These are phyloP conservation scores for Symbiotaphrina buchneri DNA, from an alignment of 495 filamentous ascomycete species.

Conservation along the genomic window DNA sequence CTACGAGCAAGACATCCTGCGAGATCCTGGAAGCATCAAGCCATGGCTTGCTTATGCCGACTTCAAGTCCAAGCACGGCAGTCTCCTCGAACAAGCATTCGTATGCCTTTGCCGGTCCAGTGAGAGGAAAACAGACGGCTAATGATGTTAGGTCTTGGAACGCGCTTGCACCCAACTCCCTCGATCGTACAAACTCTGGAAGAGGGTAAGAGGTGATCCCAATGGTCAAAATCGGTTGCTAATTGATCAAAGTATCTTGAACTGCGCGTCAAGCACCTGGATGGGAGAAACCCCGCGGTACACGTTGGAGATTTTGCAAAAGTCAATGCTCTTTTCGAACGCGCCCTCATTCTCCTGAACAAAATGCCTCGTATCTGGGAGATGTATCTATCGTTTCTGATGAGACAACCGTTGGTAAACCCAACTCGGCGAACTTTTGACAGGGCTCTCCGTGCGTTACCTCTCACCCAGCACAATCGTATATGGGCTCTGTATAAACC, in stretches of 20 bases:
- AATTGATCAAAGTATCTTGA: constrained; percentile 46
- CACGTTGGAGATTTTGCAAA: constrained; percentile 70
- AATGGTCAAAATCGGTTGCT: background rate
- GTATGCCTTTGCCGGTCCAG: constrained; percentile 9
- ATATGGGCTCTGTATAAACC: constrained; percentile 86
- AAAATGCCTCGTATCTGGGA: constrained; percentile 99
- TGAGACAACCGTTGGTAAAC: constrained; percentile 82
- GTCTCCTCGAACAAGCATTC: constrained; percentile 76
- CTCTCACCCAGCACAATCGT: constrained; percentile 88
- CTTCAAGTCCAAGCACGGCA: constrained; percentile 75
- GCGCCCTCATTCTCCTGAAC: constrained; percentile 82
- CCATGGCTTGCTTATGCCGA: constrained; percentile 93
- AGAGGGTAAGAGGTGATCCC: constrained; percentile 37
- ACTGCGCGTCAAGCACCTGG: constrained; percentile 63
- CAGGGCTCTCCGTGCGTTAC: constrained; percentile 79
- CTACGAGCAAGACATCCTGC: constrained; percentile 88
- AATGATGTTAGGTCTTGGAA: constrained; percentile 36
- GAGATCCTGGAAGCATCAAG: constrained; percentile 68
- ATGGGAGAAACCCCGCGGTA: constrained; percentile 61
- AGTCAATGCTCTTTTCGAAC: constrained; percentile 89
- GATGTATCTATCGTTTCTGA: constrained; percentile 83
- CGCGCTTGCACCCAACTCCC: constrained; percentile 75
- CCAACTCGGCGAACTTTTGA: constrained; percentile 82
- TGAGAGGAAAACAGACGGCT: background rate
- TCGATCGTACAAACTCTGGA: constrained; percentile 96